Evolutionary conservation across 2,329 filamentous ascomycete species (phyloP).

Genomic region (Aspergillus japonicus): DNA sequence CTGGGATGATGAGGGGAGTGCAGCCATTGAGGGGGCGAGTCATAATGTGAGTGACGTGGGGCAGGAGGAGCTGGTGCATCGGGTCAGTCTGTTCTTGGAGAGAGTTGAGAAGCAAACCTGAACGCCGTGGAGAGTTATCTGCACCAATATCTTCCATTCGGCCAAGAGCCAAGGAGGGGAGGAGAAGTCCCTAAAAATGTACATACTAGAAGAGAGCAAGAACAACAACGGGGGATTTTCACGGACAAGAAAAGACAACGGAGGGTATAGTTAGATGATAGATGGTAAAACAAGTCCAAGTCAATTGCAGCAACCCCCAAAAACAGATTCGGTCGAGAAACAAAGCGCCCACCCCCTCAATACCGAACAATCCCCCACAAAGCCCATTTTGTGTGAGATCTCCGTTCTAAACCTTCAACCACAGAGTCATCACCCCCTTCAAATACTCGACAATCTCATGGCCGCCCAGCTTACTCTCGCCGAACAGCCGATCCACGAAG

Average conservation of each 20-base stretch:
- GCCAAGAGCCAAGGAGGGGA: not conserved
- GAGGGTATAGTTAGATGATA: not conserved
- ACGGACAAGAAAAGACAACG: conserved; percentile 1
- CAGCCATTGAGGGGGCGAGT: conserved; percentile 48
- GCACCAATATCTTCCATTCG: not conserved
- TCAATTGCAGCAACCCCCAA: not conserved
- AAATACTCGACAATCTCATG: conserved; percentile 97
- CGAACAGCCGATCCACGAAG: conserved; percentile 93
- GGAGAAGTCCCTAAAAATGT: not conserved
- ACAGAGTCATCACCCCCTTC: conserved; percentile 76
- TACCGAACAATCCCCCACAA: not conserved
- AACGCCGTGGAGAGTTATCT: not conserved
- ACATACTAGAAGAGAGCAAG: not conserved
- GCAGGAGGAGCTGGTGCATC: conserved; percentile 43
- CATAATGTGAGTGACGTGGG: conserved; percentile 52
- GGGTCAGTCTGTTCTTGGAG: conserved; percentile 35
- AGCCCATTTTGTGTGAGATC: conserved; percentile 15
- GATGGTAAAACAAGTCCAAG: not conserved
- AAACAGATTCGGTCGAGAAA: conserved; percentile 3
- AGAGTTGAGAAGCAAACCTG: conserved; percentile 17
- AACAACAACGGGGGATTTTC: not conserved
- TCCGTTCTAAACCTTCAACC: conserved; percentile 65
- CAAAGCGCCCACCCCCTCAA: conserved; percentile 4
- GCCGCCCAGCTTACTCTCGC: conserved; percentile 89
- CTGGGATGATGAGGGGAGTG: conserved; percentile 51